Evolutionary conservation across 306 rosid genomes (phyloP), one percentile per base, ranked within the genome.

Genomic region (Prunus kanzakura): DNA sequence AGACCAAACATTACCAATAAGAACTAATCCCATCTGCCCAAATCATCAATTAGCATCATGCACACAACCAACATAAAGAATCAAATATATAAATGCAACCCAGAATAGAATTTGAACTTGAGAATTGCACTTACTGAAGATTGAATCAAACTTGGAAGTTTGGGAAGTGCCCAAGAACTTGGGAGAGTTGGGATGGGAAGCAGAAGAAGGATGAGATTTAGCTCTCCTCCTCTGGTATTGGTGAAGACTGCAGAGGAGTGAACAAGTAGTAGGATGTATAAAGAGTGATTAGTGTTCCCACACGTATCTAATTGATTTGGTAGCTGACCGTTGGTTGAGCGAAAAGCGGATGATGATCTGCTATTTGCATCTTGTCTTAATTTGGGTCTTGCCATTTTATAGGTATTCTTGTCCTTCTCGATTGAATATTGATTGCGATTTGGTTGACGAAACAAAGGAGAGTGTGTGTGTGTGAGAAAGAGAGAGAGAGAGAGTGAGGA

Each of bases 261-360:
- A 64, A 62, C 29, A 20, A 76, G 75, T 8, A 7, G 30, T 18
- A 75, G 27, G 25, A 38, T 41, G 75, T 67, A 52, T 81, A 66
- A 70, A 58, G 76, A 25, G 63, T 11, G 15, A 8, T 29, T 14
- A 69, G 43, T 52, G 52, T 30, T 8, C 30, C 47, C 82, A 83
- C 38, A 60, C 64, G 10, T 62, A 29, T 27, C 75, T 76, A 51
- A 45, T 47, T 64, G 76, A 72, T 67, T 81, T 75, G 86, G 82
- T 83, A 68, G 83, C 71, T 87, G 96, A 91, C 85, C 41, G 89
- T 78, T 87, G 49, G 93, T 82, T 90, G 81, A 19, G 67, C 6
- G 78, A 74, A 67, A 82, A 81, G 71, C 74, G 51, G 85, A 43
- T 83, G 81, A 52, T 66, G 32, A 35, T 16, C 32, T 20, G 30